These are phyloP conservation scores for Ciborinia camelliae DNA, from an alignment of 2,329 filamentous ascomycete species.

Conservation along the genomic window DNA sequence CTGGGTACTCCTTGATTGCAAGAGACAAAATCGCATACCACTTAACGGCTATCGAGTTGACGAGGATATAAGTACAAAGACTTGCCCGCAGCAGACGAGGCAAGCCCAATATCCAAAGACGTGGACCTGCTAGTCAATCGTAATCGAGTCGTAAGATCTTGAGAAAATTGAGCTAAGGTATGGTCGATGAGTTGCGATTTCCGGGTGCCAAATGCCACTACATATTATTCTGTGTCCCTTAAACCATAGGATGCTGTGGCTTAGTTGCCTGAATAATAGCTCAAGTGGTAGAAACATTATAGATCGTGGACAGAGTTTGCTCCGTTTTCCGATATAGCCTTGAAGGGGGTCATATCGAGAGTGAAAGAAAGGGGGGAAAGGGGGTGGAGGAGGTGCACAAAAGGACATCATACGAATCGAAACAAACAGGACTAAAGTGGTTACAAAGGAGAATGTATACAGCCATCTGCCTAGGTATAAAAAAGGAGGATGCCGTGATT, in stretches of 20 bases:
- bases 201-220: not conserved
- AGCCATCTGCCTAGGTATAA: not conserved
- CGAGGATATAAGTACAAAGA: not conserved
- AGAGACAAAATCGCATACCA: not conserved
- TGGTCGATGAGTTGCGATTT: not conserved
- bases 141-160: not conserved
- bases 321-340: not conserved
- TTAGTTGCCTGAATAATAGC: not conserved
- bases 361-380: no score
- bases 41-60: not conserved
- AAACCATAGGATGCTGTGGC: not conserved
- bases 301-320: not conserved
- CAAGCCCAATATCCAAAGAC: not conserved
- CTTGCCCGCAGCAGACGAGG: not conserved
- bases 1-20: not conserved
- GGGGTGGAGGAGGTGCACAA: not conserved
- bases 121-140: not conserved
- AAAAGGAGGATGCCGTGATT: not conserved
- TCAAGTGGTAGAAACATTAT: not conserved
- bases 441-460: not conserved
- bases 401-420: not conserved
- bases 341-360: not conserved
- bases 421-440: not conserved
- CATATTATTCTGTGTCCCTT: not conserved
- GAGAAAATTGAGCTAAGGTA: not conserved